A percentile compares a stretch with the other conserved stretches of the same genome.
These are phyloP conservation scores for Melastoma candidum DNA, from an alignment of 441 rosid species.

Conservation along the genomic window DNA sequence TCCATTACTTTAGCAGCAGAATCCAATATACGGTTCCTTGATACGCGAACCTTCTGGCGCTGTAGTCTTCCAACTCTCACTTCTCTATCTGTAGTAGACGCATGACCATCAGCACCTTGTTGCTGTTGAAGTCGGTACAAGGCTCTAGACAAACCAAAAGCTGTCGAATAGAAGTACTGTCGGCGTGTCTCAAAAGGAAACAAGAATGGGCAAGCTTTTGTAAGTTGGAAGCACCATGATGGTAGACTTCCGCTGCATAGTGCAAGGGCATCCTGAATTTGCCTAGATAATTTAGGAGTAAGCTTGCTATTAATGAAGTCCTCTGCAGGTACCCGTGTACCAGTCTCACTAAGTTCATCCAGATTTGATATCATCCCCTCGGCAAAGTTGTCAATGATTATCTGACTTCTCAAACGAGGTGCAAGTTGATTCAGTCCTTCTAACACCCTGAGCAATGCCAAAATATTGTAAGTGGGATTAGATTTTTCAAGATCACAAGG, in stretches of 20 bases:
- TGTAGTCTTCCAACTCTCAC: slow-evolving; percentile 92
- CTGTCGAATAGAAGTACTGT: slow-evolving; percentile 96
- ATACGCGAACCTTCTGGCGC: slow-evolving; percentile 99
- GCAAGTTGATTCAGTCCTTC: slow-evolving; percentile 97
- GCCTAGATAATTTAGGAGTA: slow-evolving; percentile 97
- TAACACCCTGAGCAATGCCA: slow-evolving; percentile 79
- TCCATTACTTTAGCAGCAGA: slow-evolving; percentile 99
- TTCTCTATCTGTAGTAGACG: slow-evolving; percentile 82
- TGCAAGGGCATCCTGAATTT: slow-evolving; percentile 99
- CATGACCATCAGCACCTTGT: slow-evolving; percentile 98
- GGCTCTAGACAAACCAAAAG: slow-evolving; percentile 98
- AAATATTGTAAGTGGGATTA: slow-evolving; percentile 76
- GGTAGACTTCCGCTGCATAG: slow-evolving; percentile 99
- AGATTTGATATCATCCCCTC: slow-evolving; percentile 55
- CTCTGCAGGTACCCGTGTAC: slow-evolving; percentile 59
- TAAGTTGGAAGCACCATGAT: slow-evolving; percentile 96
- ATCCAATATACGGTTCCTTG: slow-evolving; percentile 93
- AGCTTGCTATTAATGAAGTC: slow-evolving; percentile 89
- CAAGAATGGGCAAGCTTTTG: slow-evolving; percentile 94
- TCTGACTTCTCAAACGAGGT: slow-evolving; percentile 72
- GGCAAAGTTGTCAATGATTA: slow-evolving; percentile 48
- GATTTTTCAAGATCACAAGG: slow-evolving; percentile 96
- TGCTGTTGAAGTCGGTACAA: slow-evolving; percentile 97
- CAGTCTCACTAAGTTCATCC: slow-evolving; percentile 45
- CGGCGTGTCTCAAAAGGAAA: slow-evolving; percentile 98